Evolutionary conservation across 495 filamentous ascomycete species (phyloP).

Genomic region (Chaetomium cochliodes): DNA sequence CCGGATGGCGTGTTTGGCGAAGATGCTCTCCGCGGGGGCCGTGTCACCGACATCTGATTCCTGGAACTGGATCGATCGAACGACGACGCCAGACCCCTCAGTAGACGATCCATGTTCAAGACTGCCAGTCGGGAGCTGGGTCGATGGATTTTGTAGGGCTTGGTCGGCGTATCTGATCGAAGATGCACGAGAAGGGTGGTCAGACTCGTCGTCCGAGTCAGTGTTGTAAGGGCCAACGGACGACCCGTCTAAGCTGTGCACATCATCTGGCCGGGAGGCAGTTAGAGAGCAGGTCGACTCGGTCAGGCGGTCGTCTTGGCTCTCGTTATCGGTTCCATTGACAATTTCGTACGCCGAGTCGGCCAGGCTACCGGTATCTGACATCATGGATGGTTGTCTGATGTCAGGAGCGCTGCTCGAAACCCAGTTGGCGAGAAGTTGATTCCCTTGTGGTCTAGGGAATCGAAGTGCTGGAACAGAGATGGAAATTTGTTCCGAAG

Average conservation of each 20-base stretch:
- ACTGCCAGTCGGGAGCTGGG: slow-evolving; percentile 37
- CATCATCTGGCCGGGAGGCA: slow-evolving; percentile 48
- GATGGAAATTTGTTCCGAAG: slow-evolving; percentile 25
- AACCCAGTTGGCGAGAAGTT: slow-evolving; percentile 53
- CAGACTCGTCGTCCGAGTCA: slow-evolving; percentile 44
- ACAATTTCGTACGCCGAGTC: slow-evolving; percentile 61
- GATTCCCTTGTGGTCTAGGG: slow-evolving; percentile 49
- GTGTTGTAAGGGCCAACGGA: slow-evolving; percentile 46
- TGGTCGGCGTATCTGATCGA: slow-evolving; percentile 44
- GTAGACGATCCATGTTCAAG: slow-evolving; percentile 37
- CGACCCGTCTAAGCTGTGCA: slow-evolving; percentile 55
- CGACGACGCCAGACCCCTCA: slow-evolving; percentile 31
- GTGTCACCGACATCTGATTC: slow-evolving; percentile 52
- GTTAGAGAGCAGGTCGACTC: slow-evolving; percentile 55
- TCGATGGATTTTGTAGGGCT: slow-evolving; percentile 46
- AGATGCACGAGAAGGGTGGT: slow-evolving; percentile 43
- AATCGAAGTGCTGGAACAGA: slow-evolving; percentile 49
- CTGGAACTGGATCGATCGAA: slow-evolving; percentile 57
- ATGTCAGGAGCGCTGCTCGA: slow-evolving; percentile 51
- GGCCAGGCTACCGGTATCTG: slow-evolving; percentile 47
- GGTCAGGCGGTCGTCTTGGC: slow-evolving; percentile 47
- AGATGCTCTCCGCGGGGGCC: slow-evolving; percentile 53
- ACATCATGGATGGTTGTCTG: slow-evolving; percentile 45
- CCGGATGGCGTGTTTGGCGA: slow-evolving; percentile 63
- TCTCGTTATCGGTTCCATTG: slow-evolving; percentile 44